Evolutionary conservation across 208 protist genomes (phyloP), one percentile per base, ranked within the genome.

Genomic region (Wallacemonas sp.): DNA sequence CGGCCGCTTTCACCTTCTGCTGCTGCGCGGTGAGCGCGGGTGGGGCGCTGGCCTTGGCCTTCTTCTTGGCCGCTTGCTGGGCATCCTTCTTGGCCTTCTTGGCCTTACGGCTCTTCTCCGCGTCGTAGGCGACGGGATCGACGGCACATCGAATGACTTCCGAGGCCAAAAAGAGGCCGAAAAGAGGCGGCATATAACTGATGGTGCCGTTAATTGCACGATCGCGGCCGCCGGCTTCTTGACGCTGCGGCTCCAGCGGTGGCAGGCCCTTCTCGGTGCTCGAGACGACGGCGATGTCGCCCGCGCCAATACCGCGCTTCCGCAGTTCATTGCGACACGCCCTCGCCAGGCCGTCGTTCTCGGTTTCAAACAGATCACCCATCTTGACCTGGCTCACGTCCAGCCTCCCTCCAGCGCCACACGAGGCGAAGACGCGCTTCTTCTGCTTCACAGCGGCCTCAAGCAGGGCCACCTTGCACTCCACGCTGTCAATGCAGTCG

Each of bases 401-500:
- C 3, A 96, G 61, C 0, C 87, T 83, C 0, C 90, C 88, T 19
- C 91, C 93, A 0, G 93, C 93, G 16, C 93, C 89, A 57, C 90
- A 89, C 6, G 88, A 92, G 36, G 83, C 70, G 52, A 90, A 93
- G 2, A 92, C 83, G 32, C 70, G 74, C 17, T 95, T 16, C n/a
- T 76, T 65, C 46, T 83, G 70, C 62, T 78, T 68, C 54, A 83
- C 78, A 1, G 84, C 78, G 0, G 83, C 76, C 1, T 70, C 71
- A 17, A 97, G 79, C 30, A 97, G 76, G 1, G 83, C 76, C 4
- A 94, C 81, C 63, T 97, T 97, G 68, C 88, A 94, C 26, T 88
- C 79, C 14, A 96, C 80, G 56, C 86, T 96, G 71, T 97, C 93
- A 54, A 97, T 97, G 78, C 88, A 94, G 63, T 96, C 93, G 33